Conservation (phyloP, 345 rosid species). For the Hibiscus tridactylites region DNA sequence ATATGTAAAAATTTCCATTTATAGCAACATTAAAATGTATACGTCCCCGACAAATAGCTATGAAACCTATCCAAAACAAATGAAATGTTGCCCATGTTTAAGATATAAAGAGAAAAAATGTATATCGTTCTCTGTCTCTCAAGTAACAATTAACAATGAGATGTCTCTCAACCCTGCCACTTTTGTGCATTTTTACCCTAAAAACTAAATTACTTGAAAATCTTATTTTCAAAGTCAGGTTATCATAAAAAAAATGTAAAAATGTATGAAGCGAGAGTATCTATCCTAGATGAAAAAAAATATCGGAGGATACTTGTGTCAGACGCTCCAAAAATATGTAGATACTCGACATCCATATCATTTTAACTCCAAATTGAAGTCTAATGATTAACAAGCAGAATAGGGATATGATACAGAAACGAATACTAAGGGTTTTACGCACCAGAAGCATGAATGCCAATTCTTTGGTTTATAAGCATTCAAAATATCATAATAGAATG, state of each 20-base stretch:
- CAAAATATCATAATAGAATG: not conserved
- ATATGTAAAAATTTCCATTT: not conserved
- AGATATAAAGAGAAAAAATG: not conserved
- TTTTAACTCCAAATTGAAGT: not conserved
- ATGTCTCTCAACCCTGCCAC: too few relatives aligned
- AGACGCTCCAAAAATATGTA: not conserved
- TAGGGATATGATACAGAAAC: not conserved
- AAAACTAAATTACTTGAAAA: not conserved
- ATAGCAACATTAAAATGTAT: not conserved
- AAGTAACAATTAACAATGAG: not conserved
- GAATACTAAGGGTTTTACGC: not conserved
- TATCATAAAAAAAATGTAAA: not conserved
- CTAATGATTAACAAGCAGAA: not conserved
- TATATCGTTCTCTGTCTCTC: not conserved
- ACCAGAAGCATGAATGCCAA: not conserved
- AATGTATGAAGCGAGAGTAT: not conserved
- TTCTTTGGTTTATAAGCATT: not conserved
- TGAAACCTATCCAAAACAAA: not conserved
- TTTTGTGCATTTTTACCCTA: not conserved
- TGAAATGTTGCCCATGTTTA: not conserved
- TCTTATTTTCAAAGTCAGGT: not conserved
- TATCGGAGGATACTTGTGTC: not conserved
- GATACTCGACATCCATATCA: not conserved
- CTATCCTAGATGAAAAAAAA: not conserved
- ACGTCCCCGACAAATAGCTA: not conserved